Conservation (phyloP, 2,329 filamentous ascomycete species). For the Helotiales sp. region DNA sequence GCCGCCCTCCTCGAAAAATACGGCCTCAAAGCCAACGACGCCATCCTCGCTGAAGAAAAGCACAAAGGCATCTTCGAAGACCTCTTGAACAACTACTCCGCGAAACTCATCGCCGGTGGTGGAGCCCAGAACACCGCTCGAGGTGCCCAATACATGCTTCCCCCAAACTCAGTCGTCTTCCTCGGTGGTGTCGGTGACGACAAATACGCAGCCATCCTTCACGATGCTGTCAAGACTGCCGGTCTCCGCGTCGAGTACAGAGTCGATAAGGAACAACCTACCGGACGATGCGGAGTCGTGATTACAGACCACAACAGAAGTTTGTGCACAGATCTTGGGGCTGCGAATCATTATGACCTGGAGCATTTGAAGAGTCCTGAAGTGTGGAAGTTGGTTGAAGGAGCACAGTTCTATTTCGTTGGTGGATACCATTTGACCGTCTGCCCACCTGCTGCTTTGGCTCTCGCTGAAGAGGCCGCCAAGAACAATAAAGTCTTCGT, state of each 20-base stretch:
- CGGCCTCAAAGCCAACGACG: conserved; percentile 90
- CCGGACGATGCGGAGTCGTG: conserved; percentile 91
- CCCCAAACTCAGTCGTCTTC: conserved; percentile 86
- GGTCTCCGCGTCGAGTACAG: conserved; percentile 95
- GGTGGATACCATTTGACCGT: conserved; percentile 98
- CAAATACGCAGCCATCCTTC: conserved; percentile 89
- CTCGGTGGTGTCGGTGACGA: conserved; percentile 93
- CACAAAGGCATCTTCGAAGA: conserved; percentile 92
- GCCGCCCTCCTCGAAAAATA: conserved; percentile 89
- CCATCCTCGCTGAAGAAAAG: conserved; percentile 92
- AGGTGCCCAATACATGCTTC: conserved; percentile 94
- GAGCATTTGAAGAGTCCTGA: conserved; percentile 89
- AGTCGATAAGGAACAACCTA: conserved; percentile 79
- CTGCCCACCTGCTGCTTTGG: conserved; percentile 85
- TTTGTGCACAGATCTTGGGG: conserved; percentile 92
- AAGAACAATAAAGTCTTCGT: conserved; percentile 87
- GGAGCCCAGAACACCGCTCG: conserved; percentile 97
- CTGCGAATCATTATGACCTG: conserved; percentile 95
- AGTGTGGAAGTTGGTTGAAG: conserved; percentile 90
- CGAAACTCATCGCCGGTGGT: conserved; percentile 92
- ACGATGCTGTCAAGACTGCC: conserved; percentile 80
- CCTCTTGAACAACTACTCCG: conserved; percentile 85
- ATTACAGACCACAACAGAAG: conserved; percentile 96
- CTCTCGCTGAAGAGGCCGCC: conserved; percentile 87
- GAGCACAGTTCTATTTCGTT: conserved; percentile 86